Conservation (phyloP, 306 rosid genomes). For the Neltuma alba region DNA sequence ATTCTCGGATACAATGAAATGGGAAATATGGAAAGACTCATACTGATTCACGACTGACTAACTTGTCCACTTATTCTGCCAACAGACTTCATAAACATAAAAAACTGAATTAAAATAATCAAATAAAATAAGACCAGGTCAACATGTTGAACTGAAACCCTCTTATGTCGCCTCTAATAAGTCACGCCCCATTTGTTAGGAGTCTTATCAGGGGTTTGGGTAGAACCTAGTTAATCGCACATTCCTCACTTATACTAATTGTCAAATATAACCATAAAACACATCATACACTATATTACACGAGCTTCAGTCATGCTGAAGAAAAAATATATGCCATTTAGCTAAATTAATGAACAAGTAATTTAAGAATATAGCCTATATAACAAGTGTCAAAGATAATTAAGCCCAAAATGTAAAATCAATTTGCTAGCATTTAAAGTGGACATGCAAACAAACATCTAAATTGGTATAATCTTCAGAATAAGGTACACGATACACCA, state of each 20-base stretch:
- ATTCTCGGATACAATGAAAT: too few species aligned
- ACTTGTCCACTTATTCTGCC: too few species aligned
- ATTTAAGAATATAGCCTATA: not conserved
- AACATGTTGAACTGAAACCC: too few species aligned
- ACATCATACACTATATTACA: not conserved
- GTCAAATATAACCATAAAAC: not conserved
- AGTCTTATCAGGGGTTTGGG: conserved; percentile 20
- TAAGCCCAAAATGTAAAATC: not conserved
- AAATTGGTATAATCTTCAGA: not conserved
- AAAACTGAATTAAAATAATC: too few species aligned
- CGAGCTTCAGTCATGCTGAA: not conserved
- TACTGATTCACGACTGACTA: too few species aligned
- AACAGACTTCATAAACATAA: too few species aligned
- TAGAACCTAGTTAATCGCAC: conserved; percentile 16
- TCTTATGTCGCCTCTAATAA: too few species aligned
- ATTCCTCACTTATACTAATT: not conserved
- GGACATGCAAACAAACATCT: not conserved
- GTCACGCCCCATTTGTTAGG: too few species aligned
- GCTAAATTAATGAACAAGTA: not conserved
- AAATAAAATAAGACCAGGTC: too few species aligned
- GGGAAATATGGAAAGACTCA: too few species aligned
- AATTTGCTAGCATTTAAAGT: not conserved
- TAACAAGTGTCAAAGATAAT: not conserved
- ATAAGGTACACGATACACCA: not conserved
- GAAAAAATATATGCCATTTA: not conserved